phyloP scores from a whole-genome alignment of 2,329 filamentous ascomycete genomes.

The Septoria linicola region DNA sequence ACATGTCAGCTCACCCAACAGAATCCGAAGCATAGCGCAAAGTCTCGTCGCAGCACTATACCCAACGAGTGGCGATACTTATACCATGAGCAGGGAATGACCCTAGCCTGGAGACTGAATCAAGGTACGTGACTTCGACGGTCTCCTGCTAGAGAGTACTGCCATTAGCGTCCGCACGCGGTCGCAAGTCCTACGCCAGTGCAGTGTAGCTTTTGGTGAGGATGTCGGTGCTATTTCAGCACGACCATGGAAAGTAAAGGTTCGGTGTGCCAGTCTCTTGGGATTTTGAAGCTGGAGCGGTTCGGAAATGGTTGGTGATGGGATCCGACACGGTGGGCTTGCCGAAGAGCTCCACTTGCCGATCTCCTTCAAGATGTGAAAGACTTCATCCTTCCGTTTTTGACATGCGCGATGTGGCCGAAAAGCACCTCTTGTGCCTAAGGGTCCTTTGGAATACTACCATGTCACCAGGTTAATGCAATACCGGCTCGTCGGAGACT shows the following conservation, averaged over 20 bases:
- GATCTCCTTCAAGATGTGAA: no score
- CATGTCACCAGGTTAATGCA: no score
- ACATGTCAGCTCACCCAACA: not conserved
- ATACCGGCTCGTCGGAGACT: no score
- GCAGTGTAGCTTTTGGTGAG: not conserved
- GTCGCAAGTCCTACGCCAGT: not conserved
- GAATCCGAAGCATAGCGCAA: slow-evolving; percentile 10
- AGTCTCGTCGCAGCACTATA: not conserved
- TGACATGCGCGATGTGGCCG: no score
- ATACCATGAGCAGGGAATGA: not conserved
- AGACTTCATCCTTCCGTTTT: no score
- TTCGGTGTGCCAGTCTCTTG: no score
- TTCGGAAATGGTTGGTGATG: no score
- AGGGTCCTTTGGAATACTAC: no score
- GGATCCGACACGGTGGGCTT: no score
- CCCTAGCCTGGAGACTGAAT: not conserved
- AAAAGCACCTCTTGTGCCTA: no score
- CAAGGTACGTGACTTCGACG: slow-evolving; percentile 12
- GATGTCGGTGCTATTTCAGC: no score
- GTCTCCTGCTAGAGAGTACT: slow-evolving; percentile 10
- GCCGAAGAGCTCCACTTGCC: not conserved
- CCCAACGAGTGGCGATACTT: not conserved
- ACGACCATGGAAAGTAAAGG: no score
- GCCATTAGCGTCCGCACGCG: slow-evolving; percentile 1
- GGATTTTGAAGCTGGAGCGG: not conserved